phyloP scores from a whole-genome alignment of 345 rosid species.

The Syzygium grande region DNA sequence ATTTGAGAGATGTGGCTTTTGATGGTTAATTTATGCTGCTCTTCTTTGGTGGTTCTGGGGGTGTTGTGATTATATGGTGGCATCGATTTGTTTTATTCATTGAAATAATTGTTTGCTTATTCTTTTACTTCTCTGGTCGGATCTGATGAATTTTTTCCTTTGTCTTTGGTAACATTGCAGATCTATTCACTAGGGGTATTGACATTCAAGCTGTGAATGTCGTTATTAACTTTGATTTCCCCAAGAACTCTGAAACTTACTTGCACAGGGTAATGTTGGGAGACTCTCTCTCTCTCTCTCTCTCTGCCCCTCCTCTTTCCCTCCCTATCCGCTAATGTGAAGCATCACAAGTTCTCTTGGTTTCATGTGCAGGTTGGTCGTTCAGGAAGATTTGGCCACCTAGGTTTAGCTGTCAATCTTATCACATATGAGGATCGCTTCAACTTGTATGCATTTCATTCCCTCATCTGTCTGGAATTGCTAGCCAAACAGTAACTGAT shows the following conservation, averaged over 20 bases:
- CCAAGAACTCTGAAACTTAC: slow-evolving; percentile 94
- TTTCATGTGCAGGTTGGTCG: slow-evolving; percentile 69
- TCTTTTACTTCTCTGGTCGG: not conserved
- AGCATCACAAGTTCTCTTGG: not conserved
- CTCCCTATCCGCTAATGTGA: not conserved
- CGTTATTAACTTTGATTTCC: slow-evolving; percentile 96
- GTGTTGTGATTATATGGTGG: not conserved
- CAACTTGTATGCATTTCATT: slow-evolving; percentile 56
- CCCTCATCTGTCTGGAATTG: not conserved
- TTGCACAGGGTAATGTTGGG: slow-evolving; percentile 81
- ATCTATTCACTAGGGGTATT: slow-evolving; percentile 96
- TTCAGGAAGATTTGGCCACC: slow-evolving; percentile 99
- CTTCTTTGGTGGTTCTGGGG: not conserved
- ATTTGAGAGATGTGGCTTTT: not conserved
- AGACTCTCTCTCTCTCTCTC: not conserved
- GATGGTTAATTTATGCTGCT: not conserved
- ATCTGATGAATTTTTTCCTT: not conserved
- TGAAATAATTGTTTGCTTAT: not conserved
- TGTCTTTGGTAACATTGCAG: slow-evolving; percentile 30
- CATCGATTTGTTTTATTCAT: not conserved
- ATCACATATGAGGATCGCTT: slow-evolving; percentile 98
- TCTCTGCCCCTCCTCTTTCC: not conserved
- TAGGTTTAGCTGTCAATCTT: slow-evolving; percentile 98
- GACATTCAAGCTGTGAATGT: slow-evolving; percentile 99
- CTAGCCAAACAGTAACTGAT: not conserved